Evolutionary conservation across 2,329 filamentous ascomycete genomes (phyloP).

Genomic region (Nemania sp.): DNA sequence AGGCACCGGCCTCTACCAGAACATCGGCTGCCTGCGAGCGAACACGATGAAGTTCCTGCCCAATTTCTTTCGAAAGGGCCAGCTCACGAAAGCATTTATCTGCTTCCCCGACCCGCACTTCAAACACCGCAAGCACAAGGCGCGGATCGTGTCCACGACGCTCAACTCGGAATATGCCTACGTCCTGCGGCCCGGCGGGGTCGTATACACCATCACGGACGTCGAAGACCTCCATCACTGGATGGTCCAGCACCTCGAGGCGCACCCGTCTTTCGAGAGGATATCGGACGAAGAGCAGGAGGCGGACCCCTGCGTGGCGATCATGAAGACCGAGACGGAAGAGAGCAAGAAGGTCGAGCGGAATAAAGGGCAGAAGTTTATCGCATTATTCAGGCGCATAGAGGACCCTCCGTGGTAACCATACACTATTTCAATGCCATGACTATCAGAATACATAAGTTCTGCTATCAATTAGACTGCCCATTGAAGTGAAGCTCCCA

Average conservation of each 20-base stretch:
- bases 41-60: slow-evolving; percentile 99
- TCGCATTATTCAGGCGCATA: slow-evolving; percentile 82
- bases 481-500: too few relatives aligned
- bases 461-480: too few relatives aligned
- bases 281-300: slow-evolving; percentile 70
- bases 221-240: slow-evolving; percentile 91
- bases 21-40: slow-evolving; percentile 84
- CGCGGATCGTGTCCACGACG: slow-evolving; percentile 86
- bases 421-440: background rate
- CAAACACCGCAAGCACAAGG: slow-evolving; percentile 96
- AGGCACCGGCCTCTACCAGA: slow-evolving; percentile 68
- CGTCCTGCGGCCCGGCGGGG: slow-evolving; percentile 78
- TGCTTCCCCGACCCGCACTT: slow-evolving; percentile 99
- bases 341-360: slow-evolving; percentile 96
- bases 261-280: slow-evolving; percentile 78
- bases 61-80: slow-evolving; percentile 85
- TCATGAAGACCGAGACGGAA: slow-evolving; percentile 86
- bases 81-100: slow-evolving; percentile 91
- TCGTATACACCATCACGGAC: slow-evolving; percentile 96
- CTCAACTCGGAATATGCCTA: slow-evolving; percentile 94
- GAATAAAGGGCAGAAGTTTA: slow-evolving; percentile 88
- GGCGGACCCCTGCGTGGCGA: slow-evolving; percentile 69
- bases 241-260: slow-evolving; percentile 87
- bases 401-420: slow-evolving; percentile 76
- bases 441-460: too few relatives aligned